phyloP scores from a whole-genome alignment of 768 basidiomycete species.

The Boletus tylopilopsis region DNA sequence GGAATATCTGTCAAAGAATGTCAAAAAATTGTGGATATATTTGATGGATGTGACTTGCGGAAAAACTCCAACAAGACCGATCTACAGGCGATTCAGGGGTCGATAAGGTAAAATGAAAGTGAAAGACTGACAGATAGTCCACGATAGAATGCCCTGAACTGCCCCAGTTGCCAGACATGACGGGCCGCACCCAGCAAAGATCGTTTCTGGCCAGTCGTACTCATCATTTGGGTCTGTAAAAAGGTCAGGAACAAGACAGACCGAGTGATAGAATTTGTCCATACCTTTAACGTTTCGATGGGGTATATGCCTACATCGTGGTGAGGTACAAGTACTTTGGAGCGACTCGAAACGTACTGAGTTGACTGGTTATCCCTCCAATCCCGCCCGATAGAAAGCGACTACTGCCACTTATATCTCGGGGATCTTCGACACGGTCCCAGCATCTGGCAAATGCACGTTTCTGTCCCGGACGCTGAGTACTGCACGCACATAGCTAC shows the following conservation, averaged over 20 bases:
- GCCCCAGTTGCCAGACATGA: conserved; percentile 76
- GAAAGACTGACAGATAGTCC: conserved; percentile 76
- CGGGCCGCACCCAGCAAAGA: conserved; percentile 60
- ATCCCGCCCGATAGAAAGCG: conserved; percentile 95
- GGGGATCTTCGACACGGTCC: conserved; percentile 85
- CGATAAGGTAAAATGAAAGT: conserved; percentile 4
- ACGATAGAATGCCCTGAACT: conserved; percentile 82
- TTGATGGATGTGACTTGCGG: conserved; percentile 55
- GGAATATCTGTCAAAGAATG: conserved; percentile 52
- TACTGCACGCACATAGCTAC: conserved; percentile 6
- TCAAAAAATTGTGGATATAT: conserved; percentile 1
- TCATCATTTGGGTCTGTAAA: conserved; percentile 91
- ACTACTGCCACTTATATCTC: conserved; percentile 87
- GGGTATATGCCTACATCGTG: conserved; percentile 80
- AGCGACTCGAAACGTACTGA: conserved; percentile 52
- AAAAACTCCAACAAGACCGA: conserved; percentile 94
- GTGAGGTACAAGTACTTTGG: conserved; percentile 14
- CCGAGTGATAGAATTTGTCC: neutral
- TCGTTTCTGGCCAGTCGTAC: conserved; percentile 63
- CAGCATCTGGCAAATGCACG: conserved; percentile 87
- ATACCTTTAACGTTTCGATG: conserved; percentile 90
- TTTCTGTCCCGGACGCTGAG: conserved; percentile 57
- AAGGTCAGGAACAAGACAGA: conserved; percentile 1
- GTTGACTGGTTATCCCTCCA: conserved; percentile 91
- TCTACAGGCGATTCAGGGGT: conserved; percentile 43